phyloP scores from a whole-genome alignment of 768 basidiomycete species.

The Rhodotorula toruloides region DNA sequence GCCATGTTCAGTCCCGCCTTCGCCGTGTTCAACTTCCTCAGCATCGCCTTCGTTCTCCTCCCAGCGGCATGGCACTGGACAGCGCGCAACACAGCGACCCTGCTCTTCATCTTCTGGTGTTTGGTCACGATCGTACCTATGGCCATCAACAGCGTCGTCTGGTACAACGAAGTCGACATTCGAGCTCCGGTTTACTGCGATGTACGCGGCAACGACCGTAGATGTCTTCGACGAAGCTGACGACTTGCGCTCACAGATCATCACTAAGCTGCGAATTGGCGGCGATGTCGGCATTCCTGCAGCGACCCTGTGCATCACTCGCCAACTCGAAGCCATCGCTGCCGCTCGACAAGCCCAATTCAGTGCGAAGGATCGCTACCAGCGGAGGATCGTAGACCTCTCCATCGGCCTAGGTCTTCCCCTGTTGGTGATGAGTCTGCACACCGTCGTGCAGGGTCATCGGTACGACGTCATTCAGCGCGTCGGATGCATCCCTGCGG shows the following conservation, averaged over 20 bases:
- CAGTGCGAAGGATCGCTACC: slow-evolving; percentile 36
- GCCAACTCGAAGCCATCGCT: slow-evolving; percentile 25
- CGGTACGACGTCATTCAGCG: slow-evolving; percentile 21
- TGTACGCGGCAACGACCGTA: slow-evolving; percentile 5
- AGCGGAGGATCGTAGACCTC: slow-evolving; percentile 56
- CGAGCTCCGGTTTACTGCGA: slow-evolving; percentile 18
- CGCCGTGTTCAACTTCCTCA: slow-evolving; percentile 14
- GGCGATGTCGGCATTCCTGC: slow-evolving; percentile 15
- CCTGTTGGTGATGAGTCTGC: slow-evolving; percentile 9
- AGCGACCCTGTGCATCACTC: slow-evolving; percentile 12
- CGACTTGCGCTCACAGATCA: background rate
- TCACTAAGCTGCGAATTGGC: slow-evolving; percentile 4
- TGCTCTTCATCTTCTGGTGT: slow-evolving; percentile 27
- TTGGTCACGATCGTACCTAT: background rate
- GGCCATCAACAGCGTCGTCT: slow-evolving; percentile 17
- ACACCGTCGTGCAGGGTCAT: slow-evolving; percentile 29
- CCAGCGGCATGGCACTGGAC: slow-evolving; percentile 21
- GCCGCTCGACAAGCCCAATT: slow-evolving; percentile 18
- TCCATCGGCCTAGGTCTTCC: slow-evolving; percentile 42
- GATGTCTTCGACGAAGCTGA: too few species aligned
- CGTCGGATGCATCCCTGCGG: slow-evolving; percentile 4
- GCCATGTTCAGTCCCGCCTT: slow-evolving; percentile 3
- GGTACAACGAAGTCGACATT: background rate
- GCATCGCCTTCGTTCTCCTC: slow-evolving; percentile 12
- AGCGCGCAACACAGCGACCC: slow-evolving; percentile 21